phyloP scores from a whole-genome alignment of 129 eudicot species.

The Artemisia tridentata region DNA sequence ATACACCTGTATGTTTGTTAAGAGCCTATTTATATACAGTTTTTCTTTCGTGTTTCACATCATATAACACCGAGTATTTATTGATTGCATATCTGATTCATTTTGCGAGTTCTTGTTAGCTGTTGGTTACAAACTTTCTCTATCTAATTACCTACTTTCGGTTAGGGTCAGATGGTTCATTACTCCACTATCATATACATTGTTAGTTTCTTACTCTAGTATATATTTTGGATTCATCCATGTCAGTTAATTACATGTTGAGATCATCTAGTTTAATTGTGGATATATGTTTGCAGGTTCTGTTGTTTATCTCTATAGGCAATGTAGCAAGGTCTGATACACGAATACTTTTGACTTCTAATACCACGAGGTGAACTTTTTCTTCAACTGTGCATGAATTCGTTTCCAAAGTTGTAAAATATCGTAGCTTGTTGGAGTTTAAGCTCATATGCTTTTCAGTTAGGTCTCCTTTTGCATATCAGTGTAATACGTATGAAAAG shows the following conservation, averaged over 20 bases:
- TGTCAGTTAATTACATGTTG: slow-evolving; percentile 12
- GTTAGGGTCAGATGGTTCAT: too few species aligned
- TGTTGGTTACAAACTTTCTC: too few species aligned
- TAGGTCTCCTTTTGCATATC: background rate
- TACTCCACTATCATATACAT: too few species aligned
- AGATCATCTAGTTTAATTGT: slow-evolving; percentile 8
- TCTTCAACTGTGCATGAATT: background rate
- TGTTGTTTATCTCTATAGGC: slow-evolving; percentile 35
- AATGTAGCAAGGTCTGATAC: slow-evolving; percentile 39
- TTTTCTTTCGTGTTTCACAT: background rate
- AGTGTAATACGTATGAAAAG: background rate
- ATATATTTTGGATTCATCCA: background rate
- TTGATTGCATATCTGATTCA: slow-evolving; percentile 18
- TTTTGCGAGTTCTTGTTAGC: background rate
- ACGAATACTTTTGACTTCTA: slow-evolving; percentile 44
- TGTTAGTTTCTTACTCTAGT: too few species aligned
- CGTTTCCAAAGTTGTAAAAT: background rate
- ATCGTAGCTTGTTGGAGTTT: background rate
- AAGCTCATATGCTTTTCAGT: background rate
- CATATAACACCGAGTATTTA: slow-evolving; percentile 8
- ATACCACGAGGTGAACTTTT: slow-evolving; percentile 49
- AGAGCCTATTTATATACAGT: slow-evolving; percentile 1
- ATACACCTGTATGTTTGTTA: background rate
- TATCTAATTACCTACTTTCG: too few species aligned
- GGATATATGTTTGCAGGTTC: slow-evolving; percentile 39